Percentiles rank a stretch among this genome's conserved stretches.
These are phyloP conservation scores for Microglena sp. DNA, from an alignment of 139 green algal genomes.

Conservation along the genomic window DNA sequence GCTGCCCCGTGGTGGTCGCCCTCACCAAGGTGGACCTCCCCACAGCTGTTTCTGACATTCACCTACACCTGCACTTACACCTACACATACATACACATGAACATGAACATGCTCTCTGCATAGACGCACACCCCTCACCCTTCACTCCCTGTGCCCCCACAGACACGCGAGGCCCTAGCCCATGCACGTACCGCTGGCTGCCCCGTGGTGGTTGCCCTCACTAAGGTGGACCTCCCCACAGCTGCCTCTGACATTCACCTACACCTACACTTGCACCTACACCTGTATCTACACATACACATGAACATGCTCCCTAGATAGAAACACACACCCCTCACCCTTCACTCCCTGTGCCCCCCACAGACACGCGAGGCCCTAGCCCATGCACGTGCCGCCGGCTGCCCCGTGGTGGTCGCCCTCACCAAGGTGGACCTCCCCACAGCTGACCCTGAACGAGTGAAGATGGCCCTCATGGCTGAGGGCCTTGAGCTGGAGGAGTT, in stretches of 20 bases:
- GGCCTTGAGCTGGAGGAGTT: constrained; percentile 79
- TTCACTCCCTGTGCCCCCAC: constrained; percentile 87
- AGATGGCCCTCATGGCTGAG: constrained; percentile 52
- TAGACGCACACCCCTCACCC: neutral
- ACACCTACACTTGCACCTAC: neutral
- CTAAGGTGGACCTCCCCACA: constrained; percentile 75
- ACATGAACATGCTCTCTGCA: neutral
- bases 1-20: constrained; percentile 72
- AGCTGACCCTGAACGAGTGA: constrained; percentile 45
- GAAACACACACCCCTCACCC: neutral
- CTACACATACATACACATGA: neutral
- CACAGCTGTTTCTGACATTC: too few species aligned
- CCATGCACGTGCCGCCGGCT: constrained; percentile 50
- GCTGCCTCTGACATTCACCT: too few species aligned
- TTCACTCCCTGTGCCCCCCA: constrained; percentile 41
- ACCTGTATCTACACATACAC: neutral
- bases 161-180: constrained; percentile 69
- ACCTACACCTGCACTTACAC: neutral
- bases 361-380: constrained; percentile 74
- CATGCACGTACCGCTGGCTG: constrained; percentile 50
- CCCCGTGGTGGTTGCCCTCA: constrained; percentile 79
- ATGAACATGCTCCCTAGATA: neutral
- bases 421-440: constrained; percentile 77
- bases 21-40: constrained; percentile 80
- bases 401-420: constrained; percentile 78